Evolutionary conservation across 495 filamentous ascomycete genomes (phyloP).

Genomic region (Neurospora africana): DNA sequence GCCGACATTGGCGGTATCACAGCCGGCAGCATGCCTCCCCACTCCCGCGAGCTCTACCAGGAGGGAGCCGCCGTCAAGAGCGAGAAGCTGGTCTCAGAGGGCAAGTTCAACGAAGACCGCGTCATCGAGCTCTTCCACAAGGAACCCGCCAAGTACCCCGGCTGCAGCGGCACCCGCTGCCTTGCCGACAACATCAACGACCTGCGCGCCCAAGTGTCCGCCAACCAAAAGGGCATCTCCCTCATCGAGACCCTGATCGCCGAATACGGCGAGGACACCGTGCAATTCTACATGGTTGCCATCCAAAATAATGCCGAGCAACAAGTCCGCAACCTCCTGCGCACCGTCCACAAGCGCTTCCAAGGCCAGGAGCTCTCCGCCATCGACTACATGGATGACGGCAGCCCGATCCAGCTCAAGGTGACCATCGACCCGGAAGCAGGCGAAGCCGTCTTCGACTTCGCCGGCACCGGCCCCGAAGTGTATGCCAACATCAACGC

Average conservation of each 20-base stretch:
- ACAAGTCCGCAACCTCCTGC: slow-evolving; percentile 78
- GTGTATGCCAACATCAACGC: slow-evolving; percentile 95
- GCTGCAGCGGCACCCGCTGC: slow-evolving; percentile 82
- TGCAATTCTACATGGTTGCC: slow-evolving; percentile 90
- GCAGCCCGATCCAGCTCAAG: slow-evolving; percentile 73
- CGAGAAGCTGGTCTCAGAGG: slow-evolving; percentile 87
- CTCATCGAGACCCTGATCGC: slow-evolving; percentile 75
- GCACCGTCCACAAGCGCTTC: slow-evolving; percentile 64
- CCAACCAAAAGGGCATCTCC: slow-evolving; percentile 91
- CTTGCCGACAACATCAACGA: slow-evolving; percentile 92
- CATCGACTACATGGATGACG: slow-evolving; percentile 89
- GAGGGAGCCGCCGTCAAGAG: slow-evolving; percentile 91
- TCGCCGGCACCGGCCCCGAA: slow-evolving; percentile 80
- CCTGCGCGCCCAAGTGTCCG: slow-evolving; percentile 89
- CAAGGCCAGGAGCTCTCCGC: slow-evolving; percentile 64
- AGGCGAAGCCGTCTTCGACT: slow-evolving; percentile 86
- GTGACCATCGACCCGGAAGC: slow-evolving; percentile 73
- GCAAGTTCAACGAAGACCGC: slow-evolving; percentile 77
- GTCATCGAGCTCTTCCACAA: slow-evolving; percentile 74
- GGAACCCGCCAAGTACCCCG: slow-evolving; percentile 75
- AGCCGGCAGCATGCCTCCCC: slow-evolving; percentile 92
- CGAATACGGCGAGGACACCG: slow-evolving; percentile 83
- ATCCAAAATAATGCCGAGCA: slow-evolving; percentile 90
- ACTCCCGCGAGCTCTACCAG: slow-evolving; percentile 85
- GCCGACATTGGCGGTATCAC: slow-evolving; percentile 96